These are phyloP conservation scores for Rutidosis leptorrhynchoides DNA, from an alignment of 129 eudicot species.

Conservation along the genomic window DNA sequence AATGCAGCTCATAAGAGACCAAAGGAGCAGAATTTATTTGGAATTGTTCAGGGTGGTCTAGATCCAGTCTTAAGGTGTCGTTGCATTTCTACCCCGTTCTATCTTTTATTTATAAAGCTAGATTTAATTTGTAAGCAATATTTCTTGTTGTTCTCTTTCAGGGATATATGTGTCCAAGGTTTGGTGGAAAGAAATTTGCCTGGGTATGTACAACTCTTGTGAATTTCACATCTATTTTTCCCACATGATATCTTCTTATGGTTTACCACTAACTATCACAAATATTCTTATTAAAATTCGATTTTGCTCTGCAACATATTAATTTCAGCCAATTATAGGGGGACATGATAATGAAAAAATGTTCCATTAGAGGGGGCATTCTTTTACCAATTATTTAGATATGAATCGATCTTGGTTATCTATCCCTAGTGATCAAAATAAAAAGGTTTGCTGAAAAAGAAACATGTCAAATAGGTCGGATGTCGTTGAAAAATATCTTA, in stretches of 20 bases:
- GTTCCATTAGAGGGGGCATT: background rate
- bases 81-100: conserved; percentile 1
- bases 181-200: conserved; percentile 90
- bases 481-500: background rate
- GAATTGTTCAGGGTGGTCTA: conserved; percentile 93
- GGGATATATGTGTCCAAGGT: conserved; percentile 94
- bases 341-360: conserved; percentile 5
- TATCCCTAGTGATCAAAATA: background rate
- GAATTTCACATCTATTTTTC: conserved; percentile 9
- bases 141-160: conserved; percentile 35
- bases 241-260: background rate
- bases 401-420: background rate
- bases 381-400: background rate
- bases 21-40: conserved; percentile 83
- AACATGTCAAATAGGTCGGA: background rate
- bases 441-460: background rate
- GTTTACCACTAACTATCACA: background rate
- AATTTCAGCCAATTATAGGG: conserved; percentile 1
- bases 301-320: conserved; percentile 10
- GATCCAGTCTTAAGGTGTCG: conserved; percentile 76
- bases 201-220: conserved; percentile 51
- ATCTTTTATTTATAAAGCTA: conserved; percentile 8
- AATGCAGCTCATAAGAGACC: conserved; percentile 91
- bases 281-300: background rate
- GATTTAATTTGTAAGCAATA: conserved; percentile 2